Evolutionary conservation across 192 early-diverging fungal species (phyloP).

Genomic region (Podila verticillata): DNA sequence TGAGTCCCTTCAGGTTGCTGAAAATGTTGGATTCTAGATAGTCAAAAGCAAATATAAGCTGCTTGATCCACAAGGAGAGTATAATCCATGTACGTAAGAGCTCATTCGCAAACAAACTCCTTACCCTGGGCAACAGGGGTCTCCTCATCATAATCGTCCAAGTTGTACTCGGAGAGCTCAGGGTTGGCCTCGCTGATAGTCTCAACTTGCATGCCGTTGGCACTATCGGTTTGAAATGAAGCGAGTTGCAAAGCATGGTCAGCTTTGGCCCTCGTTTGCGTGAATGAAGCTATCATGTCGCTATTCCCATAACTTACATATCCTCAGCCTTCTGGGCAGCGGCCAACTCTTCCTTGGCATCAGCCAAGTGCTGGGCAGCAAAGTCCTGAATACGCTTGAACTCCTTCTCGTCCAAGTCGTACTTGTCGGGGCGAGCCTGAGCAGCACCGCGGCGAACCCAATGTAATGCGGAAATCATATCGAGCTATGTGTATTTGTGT

Average conservation of each 20-base stretch:
- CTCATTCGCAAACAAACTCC: neutral
- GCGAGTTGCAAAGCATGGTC: neutral
- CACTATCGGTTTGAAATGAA: slow-evolving; percentile 8
- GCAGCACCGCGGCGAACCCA: slow-evolving; percentile 97
- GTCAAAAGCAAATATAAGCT: slow-evolving; percentile 1
- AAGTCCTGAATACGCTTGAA: slow-evolving; percentile 80
- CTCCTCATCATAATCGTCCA: slow-evolving; percentile 95
- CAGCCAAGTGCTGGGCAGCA: slow-evolving; percentile 71
- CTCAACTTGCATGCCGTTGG: slow-evolving; percentile 43
- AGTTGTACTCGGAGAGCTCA: slow-evolving; percentile 86
- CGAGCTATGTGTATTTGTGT: neutral
- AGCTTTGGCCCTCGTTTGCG: neutral
- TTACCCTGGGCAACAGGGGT: slow-evolving; percentile 58
- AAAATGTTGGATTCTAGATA: slow-evolving; percentile 75
- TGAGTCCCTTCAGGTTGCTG: slow-evolving; percentile 86
- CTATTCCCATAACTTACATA: slow-evolving; percentile 19
- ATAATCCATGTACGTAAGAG: neutral
- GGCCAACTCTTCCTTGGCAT: slow-evolving; percentile 68
- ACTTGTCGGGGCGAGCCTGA: slow-evolving; percentile 79
- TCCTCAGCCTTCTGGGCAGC: slow-evolving; percentile 61
- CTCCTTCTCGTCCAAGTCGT: slow-evolving; percentile 89
- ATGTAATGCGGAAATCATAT: slow-evolving; percentile 91
- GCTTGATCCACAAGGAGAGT: neutral
- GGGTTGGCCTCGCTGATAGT: slow-evolving; percentile 56
- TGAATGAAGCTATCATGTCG: neutral